Percentiles rank a stretch among this genome's conserved stretches.
These are phyloP conservation scores for Corynascus novoguineensis DNA, from an alignment of 495 filamentous ascomycete genomes.

Conservation along the genomic window DNA sequence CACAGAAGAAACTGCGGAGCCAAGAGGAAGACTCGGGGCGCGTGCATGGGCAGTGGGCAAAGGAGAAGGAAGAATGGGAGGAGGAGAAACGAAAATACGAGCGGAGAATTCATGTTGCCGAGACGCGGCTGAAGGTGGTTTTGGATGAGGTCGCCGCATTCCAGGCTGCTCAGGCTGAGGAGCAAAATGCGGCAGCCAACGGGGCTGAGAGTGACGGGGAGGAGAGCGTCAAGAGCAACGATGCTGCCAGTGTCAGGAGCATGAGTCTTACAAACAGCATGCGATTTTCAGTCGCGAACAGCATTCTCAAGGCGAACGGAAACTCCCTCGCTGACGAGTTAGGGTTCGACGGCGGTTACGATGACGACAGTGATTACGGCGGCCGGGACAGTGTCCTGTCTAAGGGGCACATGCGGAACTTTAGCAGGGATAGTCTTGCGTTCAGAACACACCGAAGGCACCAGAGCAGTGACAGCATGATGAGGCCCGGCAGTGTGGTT, in stretches of 20 bases:
- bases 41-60: constrained; percentile 68
- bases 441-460: constrained; percentile 42
- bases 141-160: constrained; percentile 76
- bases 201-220: constrained; percentile 48
- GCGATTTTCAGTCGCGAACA: constrained; percentile 64
- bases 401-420: constrained; percentile 33
- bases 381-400: constrained; percentile 44
- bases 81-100: constrained; percentile 75
- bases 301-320: constrained; percentile 52
- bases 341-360: constrained; percentile 72
- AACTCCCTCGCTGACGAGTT: constrained; percentile 87
- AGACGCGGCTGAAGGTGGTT: constrained; percentile 76
- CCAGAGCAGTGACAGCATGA: constrained; percentile 48
- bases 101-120: constrained; percentile 76
- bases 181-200: constrained; percentile 29
- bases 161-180: constrained; percentile 53
- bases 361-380: constrained; percentile 52
- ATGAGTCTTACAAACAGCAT: constrained; percentile 71
- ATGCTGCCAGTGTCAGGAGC: constrained; percentile 69
- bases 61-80: constrained; percentile 77
- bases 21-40: constrained; percentile 81
- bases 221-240: constrained; percentile 56
- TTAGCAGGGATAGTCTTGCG: constrained; percentile 34
- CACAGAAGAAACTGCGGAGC: constrained; percentile 67
- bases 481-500: constrained; percentile 44